Percentiles rank a stretch among this genome's conserved stretches.
Conservation (phyloP, 306 rosid species). For the Albizia julibrissin region DNA sequence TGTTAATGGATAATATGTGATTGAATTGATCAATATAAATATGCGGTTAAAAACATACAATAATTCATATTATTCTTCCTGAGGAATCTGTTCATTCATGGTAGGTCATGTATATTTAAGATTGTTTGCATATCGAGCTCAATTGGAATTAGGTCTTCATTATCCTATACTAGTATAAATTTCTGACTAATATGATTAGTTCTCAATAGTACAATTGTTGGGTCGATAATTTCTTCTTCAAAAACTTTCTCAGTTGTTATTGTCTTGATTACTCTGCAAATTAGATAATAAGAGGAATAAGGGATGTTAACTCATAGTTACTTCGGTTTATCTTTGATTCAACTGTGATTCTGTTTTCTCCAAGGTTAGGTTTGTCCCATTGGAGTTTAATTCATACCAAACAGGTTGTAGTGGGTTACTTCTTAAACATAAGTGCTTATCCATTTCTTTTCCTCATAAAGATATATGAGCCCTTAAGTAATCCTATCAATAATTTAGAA, state of each 20-base stretch:
- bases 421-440: not conserved
- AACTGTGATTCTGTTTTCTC: no score
- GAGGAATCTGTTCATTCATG: not conserved
- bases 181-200: not conserved
- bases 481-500: not conserved
- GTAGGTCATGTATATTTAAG: not conserved
- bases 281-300: not conserved
- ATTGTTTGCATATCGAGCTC: no score
- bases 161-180: not conserved
- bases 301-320: not conserved
- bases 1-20: not conserved
- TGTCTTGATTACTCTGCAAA: not conserved
- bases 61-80: not conserved
- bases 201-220: not conserved
- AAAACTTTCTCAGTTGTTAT: not conserved
- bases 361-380: no score
- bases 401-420: no score
- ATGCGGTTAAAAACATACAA: not conserved
- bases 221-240: not conserved
- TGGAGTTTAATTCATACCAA: no score
- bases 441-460: not conserved
- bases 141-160: not conserved
- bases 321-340: not conserved
- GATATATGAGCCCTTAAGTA: not conserved
- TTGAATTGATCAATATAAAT: slow-evolving; percentile 3